phyloP scores from a whole-genome alignment of 768 basidiomycete genomes.

The Suillus subalutaceus region DNA sequence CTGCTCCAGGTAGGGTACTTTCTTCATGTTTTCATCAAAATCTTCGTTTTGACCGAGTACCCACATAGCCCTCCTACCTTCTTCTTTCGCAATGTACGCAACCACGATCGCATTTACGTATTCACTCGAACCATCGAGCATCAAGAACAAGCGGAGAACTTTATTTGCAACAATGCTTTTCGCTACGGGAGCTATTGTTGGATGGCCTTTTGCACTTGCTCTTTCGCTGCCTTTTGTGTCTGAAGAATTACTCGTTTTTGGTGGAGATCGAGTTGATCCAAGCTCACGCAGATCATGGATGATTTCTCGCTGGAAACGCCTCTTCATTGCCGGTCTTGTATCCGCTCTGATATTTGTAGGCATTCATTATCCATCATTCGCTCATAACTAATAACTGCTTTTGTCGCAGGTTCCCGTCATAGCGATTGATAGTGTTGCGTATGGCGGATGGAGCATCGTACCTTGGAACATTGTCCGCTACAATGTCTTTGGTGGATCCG shows the following conservation, averaged over 20 bases:
- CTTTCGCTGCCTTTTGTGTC: slow-evolving; percentile 86
- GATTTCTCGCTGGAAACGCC: slow-evolving; percentile 57
- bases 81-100: slow-evolving; percentile 93
- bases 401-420: slow-evolving; percentile 77
- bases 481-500: slow-evolving; percentile 83
- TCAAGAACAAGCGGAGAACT: slow-evolving; percentile 56
- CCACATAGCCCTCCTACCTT: slow-evolving; percentile 83
- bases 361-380: not conserved
- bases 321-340: slow-evolving; percentile 53
- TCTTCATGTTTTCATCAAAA: not conserved
- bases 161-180: slow-evolving; percentile 69
- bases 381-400: not conserved
- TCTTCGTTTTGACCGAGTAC: slow-evolving; percentile 15
- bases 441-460: slow-evolving; percentile 76
- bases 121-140: slow-evolving; percentile 59
- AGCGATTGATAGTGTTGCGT: slow-evolving; percentile 82
- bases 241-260: slow-evolving; percentile 84
- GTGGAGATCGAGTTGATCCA: slow-evolving; percentile 63
- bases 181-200: slow-evolving; percentile 83
- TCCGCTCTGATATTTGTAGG: slow-evolving; percentile 69
- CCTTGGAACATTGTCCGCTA: slow-evolving; percentile 95
- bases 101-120: slow-evolving; percentile 78
- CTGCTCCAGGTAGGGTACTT: slow-evolving; percentile 66
- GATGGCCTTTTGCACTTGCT: slow-evolving; percentile 96
- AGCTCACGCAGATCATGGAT: slow-evolving; percentile 56